A percentile compares a stretch with the other conserved stretches of the same genome.
These are phyloP conservation scores for Fusarium vanettenii DNA, from an alignment of 2,329 filamentous ascomycete genomes.

Conservation along the genomic window DNA sequence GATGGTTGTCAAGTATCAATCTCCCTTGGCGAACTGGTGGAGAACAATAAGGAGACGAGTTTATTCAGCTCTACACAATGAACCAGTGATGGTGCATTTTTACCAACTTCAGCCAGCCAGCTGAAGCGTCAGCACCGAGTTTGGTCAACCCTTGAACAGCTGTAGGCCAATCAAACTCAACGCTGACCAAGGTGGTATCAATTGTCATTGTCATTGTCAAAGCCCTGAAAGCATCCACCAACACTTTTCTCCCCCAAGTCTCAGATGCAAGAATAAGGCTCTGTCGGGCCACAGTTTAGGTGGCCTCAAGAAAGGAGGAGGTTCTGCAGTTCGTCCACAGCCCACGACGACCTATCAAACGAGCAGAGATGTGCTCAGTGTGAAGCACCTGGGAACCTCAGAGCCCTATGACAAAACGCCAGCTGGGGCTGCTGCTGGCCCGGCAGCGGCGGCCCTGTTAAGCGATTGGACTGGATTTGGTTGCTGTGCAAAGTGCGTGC, in stretches of 20 bases:
- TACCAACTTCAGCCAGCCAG: background rate
- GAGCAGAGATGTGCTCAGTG: background rate
- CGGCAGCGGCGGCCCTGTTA: slow-evolving; percentile 19
- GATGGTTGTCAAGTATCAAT: slow-evolving; percentile 1
- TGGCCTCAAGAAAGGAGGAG: slow-evolving; percentile 1
- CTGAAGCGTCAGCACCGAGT: slow-evolving; percentile 14
- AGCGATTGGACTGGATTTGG: slow-evolving; percentile 8
- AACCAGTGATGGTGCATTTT: background rate
- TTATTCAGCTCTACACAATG: background rate
- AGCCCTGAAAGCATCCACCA: slow-evolving; percentile 1
- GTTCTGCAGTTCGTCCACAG: slow-evolving; percentile 8
- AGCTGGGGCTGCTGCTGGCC: slow-evolving; percentile 21
- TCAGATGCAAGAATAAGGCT: background rate
- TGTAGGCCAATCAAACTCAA: slow-evolving; percentile 20
- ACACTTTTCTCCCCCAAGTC: background rate
- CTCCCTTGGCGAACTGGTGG: slow-evolving; percentile 12
- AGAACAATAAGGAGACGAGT: slow-evolving; percentile 1
- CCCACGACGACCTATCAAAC: slow-evolving; percentile 1
- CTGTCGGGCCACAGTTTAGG: background rate
- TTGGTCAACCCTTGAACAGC: background rate
- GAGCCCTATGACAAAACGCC: slow-evolving; percentile 17
- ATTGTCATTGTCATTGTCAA: background rate
- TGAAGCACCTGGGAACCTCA: slow-evolving; percentile 11
- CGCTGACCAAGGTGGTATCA: background rate
- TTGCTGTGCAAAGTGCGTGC: slow-evolving; percentile 42